phyloP scores from a whole-genome alignment of 805 yeast genomes.

The Sporopachydermia quercuum region DNA sequence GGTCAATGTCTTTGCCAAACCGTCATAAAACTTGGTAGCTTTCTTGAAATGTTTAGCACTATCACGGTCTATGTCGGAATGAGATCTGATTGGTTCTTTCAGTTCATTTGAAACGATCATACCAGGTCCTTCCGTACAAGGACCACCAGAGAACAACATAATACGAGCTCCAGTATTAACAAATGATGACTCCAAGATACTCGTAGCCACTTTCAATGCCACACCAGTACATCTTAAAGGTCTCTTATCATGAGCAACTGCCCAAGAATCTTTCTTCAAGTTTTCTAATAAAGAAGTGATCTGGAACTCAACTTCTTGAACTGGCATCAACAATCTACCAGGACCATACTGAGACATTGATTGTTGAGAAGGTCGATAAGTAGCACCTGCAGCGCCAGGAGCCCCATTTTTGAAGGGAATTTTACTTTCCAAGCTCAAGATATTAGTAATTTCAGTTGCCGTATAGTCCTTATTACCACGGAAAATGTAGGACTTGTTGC shows the following conservation, averaged over 20 bases:
- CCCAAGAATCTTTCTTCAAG: constrained; percentile 76
- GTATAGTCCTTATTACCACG: constrained; percentile 79
- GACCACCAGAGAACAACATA: constrained; percentile 86
- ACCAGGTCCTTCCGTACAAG: constrained; percentile 92
- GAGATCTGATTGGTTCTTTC: constrained; percentile 94
- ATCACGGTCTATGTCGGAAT: constrained; percentile 89
- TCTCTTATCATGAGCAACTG: constrained; percentile 63
- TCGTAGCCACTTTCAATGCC: constrained; percentile 74
- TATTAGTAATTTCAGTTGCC: constrained; percentile 37
- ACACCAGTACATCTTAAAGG: constrained; percentile 88
- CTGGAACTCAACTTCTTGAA: constrained; percentile 70
- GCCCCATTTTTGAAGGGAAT: constrained; percentile 9
- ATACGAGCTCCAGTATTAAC: constrained; percentile 81
- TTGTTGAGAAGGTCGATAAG: constrained; percentile 20
- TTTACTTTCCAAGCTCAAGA: constrained; percentile 38
- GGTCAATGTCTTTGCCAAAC: constrained; percentile 57
- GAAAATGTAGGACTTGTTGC: constrained; percentile 67
- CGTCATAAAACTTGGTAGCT: constrained; percentile 70
- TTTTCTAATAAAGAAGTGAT: constrained; percentile 67
- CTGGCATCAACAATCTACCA: constrained; percentile 49
- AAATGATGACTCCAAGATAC: constrained; percentile 67
- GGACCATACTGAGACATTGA: constrained; percentile 23
- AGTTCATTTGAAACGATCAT: constrained; percentile 81
- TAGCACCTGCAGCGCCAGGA: constrained; percentile 24
- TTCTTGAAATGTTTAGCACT: constrained; percentile 75